Evolutionary conservation across 306 rosid species (phyloP).

Genomic region (Prunus campanulata): DNA sequence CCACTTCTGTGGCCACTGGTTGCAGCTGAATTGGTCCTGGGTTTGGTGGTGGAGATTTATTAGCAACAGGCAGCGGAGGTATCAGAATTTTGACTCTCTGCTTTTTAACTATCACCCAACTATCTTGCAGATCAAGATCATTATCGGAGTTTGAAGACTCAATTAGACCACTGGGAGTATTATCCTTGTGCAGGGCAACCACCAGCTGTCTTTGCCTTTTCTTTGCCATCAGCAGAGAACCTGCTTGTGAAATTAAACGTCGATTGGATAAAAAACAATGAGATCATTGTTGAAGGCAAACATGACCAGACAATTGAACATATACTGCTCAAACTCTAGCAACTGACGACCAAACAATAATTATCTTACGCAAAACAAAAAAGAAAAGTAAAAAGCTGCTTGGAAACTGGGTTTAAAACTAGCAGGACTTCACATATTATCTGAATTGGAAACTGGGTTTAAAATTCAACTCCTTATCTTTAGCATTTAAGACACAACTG

Average conservation of each 20-base stretch:
- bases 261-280: slow-evolving; percentile 14
- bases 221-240: slow-evolving; percentile 55
- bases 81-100: slow-evolving; percentile 75
- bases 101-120: slow-evolving; percentile 86
- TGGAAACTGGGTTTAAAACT: too few relatives aligned
- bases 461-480: not conserved
- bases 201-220: slow-evolving; percentile 49
- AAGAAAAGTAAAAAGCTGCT: too few relatives aligned
- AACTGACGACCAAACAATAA: not conserved
- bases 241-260: slow-evolving; percentile 31
- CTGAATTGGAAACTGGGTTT: not conserved
- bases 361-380: not conserved
- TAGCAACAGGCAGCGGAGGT: slow-evolving; percentile 46
- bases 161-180: slow-evolving; percentile 23
- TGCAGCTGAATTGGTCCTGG: slow-evolving; percentile 46
- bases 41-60: slow-evolving; percentile 28
- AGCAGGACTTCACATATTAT: not conserved
- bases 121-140: slow-evolving; percentile 33
- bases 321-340: not conserved
- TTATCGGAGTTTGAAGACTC: slow-evolving; percentile 32
- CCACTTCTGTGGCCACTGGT: slow-evolving; percentile 31
- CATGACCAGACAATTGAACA: not conserved
- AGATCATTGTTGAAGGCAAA: not conserved
- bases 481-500: not conserved
- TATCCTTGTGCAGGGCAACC: slow-evolving; percentile 28